Evolutionary conservation across 139 green algal genomes (phyloP).

Genomic region (Trebouxia sp.): DNA sequence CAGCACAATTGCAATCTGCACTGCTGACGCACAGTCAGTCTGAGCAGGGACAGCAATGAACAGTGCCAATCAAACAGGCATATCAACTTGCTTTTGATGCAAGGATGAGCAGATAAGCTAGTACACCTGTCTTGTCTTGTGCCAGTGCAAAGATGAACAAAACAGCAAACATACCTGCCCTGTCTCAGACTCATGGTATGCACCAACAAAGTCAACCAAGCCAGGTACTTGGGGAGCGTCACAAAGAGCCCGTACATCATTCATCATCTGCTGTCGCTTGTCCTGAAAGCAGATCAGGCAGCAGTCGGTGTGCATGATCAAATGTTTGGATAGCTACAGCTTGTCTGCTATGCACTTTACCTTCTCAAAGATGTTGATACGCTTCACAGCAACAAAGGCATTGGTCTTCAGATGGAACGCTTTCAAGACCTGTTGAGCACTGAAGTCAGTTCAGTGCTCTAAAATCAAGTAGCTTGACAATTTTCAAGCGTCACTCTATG

Average conservation of each 20-base stretch:
- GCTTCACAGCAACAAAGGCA: slow-evolving; percentile 85
- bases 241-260: slow-evolving; percentile 84
- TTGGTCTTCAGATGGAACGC: slow-evolving; percentile 63
- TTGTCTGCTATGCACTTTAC: too few relatives aligned
- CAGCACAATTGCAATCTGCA: slow-evolving; percentile 84
- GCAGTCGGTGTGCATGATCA: too few relatives aligned
- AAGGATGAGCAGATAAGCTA: too few relatives aligned
- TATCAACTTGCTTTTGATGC: too few relatives aligned
- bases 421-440: slow-evolving; percentile 69
- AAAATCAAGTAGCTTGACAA: too few relatives aligned
- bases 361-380: slow-evolving; percentile 75
- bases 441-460: background rate
- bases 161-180: slow-evolving; percentile 49
- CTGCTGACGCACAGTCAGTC: background rate
- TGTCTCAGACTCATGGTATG: slow-evolving; percentile 73
- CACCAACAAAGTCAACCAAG: slow-evolving; percentile 77
- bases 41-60: too few relatives aligned
- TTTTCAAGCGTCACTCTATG: too few relatives aligned
- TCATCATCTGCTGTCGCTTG: slow-evolving; percentile 84
- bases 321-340: too few relatives aligned
- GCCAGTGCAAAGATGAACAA: too few relatives aligned
- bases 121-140: too few relatives aligned
- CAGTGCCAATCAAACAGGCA: too few relatives aligned
- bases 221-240: slow-evolving; percentile 57
- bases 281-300: slow-evolving; percentile 51